Percentiles rank a stretch among this genome's conserved stretches.
These are phyloP conservation scores for Sporisorium sorghi DNA, from an alignment of 1,284 basidiomycete genomes.

Conservation along the genomic window DNA sequence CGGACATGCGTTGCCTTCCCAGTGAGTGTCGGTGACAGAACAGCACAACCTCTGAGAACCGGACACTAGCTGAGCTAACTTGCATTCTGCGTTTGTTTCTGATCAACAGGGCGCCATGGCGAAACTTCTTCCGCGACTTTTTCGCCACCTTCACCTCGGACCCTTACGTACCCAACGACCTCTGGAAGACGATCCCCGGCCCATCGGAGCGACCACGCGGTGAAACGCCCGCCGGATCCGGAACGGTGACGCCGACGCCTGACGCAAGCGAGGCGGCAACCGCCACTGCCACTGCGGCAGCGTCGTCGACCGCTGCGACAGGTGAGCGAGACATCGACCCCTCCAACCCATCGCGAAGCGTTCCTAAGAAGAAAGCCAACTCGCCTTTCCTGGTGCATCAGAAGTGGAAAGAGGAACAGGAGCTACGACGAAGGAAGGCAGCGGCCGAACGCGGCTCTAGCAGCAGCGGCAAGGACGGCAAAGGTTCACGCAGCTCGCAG, in stretches of 20 bases:
- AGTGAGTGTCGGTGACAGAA: constrained; percentile 24
- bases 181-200: constrained; percentile 43
- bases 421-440: constrained; percentile 43
- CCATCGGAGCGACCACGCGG: constrained; percentile 50
- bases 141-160: constrained; percentile 55
- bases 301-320: constrained; percentile 24
- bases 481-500: neutral
- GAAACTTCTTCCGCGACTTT: constrained; percentile 65
- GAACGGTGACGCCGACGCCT: constrained; percentile 44
- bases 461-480: constrained; percentile 8
- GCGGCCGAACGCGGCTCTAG: constrained; percentile 37
- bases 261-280: constrained; percentile 25
- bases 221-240: constrained; percentile 46
- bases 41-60: neutral
- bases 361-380: constrained; percentile 65
- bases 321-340: constrained; percentile 64
- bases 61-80: constrained; percentile 5
- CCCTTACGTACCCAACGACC: constrained; percentile 40
- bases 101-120: constrained; percentile 57
- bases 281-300: neutral
- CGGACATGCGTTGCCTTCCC: constrained; percentile 65
- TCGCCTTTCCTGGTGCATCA: constrained; percentile 62
- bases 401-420: constrained; percentile 58
- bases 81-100: neutral
- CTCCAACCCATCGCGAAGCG: constrained; percentile 53